Evolutionary conservation across 1,139 yeast species (phyloP).

Genomic region (Suhomyces panamericanus): DNA sequence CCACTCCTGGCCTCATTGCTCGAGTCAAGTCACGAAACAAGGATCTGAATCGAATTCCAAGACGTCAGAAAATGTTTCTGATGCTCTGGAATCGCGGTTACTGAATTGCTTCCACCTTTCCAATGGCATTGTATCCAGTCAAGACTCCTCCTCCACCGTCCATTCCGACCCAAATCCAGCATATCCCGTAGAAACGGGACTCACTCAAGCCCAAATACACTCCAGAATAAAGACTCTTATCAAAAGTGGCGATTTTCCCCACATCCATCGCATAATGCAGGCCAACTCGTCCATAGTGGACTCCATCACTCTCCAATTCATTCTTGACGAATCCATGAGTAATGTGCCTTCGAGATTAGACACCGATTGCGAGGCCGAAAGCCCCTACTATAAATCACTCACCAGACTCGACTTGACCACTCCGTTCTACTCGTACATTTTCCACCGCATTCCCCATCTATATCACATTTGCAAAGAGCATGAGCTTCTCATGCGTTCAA

Average conservation of each 20-base stretch:
- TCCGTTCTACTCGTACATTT: slow-evolving; percentile 17
- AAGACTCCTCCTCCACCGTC: background rate
- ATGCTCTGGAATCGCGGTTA: slow-evolving; percentile 13
- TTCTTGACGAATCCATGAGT: slow-evolving; percentile 14
- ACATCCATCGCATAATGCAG: slow-evolving; percentile 3
- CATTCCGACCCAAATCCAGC: background rate
- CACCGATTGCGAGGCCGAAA: slow-evolving; percentile 19
- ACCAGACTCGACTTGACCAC: slow-evolving; percentile 16
- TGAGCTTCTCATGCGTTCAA: slow-evolving; percentile 14
- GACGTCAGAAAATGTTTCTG: slow-evolving; percentile 5
- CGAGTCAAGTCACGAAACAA: slow-evolving; percentile 4
- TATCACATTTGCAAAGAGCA: slow-evolving; percentile 22
- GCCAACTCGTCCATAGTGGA: slow-evolving; percentile 9
- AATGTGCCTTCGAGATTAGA: background rate
- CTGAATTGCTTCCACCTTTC: background rate
- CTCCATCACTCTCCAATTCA: slow-evolving; percentile 14
- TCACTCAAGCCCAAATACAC: background rate
- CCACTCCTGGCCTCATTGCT: slow-evolving; percentile 29
- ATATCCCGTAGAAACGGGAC: background rate
- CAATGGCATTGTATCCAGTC: background rate
- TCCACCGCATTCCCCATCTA: slow-evolving; percentile 21
- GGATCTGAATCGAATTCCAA: background rate
- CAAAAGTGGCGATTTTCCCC: slow-evolving; percentile 5
- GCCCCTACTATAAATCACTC: slow-evolving; percentile 17
- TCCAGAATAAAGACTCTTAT: background rate